Evolutionary conservation across 305 asterid species (phyloP).

Genomic region (Fraxinus greggii): DNA sequence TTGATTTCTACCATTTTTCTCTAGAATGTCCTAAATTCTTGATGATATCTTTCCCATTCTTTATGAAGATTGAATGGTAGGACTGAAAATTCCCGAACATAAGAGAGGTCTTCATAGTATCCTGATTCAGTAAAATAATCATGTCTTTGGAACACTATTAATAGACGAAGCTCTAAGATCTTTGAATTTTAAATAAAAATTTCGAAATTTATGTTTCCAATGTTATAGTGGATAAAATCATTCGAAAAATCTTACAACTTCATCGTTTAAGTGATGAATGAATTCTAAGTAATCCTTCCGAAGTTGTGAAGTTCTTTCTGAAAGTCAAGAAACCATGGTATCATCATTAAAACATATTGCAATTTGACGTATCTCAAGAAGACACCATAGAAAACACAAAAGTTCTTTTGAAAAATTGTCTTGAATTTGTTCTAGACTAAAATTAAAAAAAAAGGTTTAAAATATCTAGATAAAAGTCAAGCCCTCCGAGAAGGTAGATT

Average conservation of each 20-base stretch:
- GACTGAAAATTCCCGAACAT: no score
- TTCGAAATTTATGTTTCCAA: neutral
- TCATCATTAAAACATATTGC: neutral
- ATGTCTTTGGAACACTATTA: neutral
- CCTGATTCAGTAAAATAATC: neutral
- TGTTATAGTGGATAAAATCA: neutral
- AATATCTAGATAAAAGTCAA: no score
- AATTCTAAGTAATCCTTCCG: neutral
- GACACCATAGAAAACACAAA: no score
- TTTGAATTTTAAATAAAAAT: neutral
- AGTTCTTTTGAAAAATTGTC: no score
- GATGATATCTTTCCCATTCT: neutral
- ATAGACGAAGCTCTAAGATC: neutral
- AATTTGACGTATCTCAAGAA: no score
- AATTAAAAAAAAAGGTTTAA: no score
- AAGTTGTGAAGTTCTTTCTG: neutral
- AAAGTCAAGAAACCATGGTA: neutral
- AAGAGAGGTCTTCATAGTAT: neutral
- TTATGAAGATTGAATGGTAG: neutral
- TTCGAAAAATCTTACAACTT: neutral
- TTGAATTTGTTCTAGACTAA: no score
- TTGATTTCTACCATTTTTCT: neutral
- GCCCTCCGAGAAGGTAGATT: no score
- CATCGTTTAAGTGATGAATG: neutral
- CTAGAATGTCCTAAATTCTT: neutral